These are phyloP conservation scores for Sugiyamaella sp. DNA, from an alignment of 1,139 yeast genomes.

Conservation along the genomic window DNA sequence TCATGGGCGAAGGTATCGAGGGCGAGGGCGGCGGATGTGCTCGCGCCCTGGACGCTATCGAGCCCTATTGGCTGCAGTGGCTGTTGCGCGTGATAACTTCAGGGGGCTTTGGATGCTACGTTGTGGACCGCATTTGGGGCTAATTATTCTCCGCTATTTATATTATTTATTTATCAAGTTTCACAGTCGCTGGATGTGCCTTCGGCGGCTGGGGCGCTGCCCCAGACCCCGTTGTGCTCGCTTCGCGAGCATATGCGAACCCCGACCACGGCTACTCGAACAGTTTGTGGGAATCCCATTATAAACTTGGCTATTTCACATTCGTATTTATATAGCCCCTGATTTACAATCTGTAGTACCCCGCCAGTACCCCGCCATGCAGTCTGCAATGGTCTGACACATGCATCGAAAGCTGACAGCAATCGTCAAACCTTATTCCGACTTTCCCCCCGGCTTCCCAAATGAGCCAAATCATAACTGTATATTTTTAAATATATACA, in stretches of 20 bases:
- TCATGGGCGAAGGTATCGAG: constrained; percentile 87
- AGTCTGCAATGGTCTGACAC: too few relatives aligned
- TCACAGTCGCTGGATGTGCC: neutral
- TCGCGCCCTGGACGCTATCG: constrained; percentile 35
- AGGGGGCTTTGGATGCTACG: constrained; percentile 42
- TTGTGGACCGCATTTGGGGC: constrained; percentile 42
- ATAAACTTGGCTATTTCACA: too few relatives aligned
- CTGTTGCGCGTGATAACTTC: constrained; percentile 38
- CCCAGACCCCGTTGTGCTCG: constrained; percentile 1
- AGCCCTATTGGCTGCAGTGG: constrained; percentile 38
- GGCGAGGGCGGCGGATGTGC: constrained; percentile 61
- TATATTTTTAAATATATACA: neutral
- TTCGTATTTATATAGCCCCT: too few relatives aligned
- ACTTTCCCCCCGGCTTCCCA: neutral
- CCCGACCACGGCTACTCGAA: too few relatives aligned
- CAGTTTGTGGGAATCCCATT: too few relatives aligned
- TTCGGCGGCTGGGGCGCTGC: constrained; percentile 2
- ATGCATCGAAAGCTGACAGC: too few relatives aligned
- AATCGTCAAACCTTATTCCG: too few relatives aligned
- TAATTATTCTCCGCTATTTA: constrained; percentile 25
- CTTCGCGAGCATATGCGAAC: constrained; percentile 1
- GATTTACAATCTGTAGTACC: too few relatives aligned
- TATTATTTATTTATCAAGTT: constrained; percentile 7
- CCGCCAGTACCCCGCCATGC: too few relatives aligned
- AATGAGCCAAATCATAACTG: neutral